These are phyloP conservation scores for Myxozyma neglecta DNA, from an alignment of 805 yeast species.

Conservation along the genomic window DNA sequence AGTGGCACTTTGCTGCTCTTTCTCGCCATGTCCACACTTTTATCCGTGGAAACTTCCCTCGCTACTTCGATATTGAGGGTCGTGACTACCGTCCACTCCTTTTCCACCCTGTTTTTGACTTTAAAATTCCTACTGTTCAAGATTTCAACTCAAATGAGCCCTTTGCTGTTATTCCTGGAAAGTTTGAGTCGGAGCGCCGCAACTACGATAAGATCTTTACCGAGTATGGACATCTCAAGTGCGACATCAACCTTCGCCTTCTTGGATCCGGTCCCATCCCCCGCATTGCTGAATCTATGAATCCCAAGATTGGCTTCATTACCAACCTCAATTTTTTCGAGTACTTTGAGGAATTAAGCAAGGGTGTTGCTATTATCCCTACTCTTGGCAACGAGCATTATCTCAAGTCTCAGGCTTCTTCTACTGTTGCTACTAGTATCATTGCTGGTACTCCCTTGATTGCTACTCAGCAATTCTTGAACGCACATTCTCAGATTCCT, in stretches of 20 bases:
- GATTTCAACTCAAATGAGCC: slow-evolving; percentile 17
- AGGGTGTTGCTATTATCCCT: slow-evolving; percentile 25
- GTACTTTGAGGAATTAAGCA: slow-evolving; percentile 21
- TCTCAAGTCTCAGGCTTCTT: slow-evolving; percentile 25
- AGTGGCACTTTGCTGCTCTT: slow-evolving; percentile 28
- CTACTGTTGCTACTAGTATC: slow-evolving; percentile 26
- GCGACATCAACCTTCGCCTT: slow-evolving; percentile 19
- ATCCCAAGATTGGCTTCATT: slow-evolving; percentile 10
- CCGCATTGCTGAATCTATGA: slow-evolving; percentile 11
- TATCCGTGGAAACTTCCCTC: slow-evolving; percentile 23
- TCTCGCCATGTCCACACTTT: slow-evolving; percentile 26
- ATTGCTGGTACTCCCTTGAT: slow-evolving; percentile 28
- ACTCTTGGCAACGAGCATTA: slow-evolving; percentile 21
- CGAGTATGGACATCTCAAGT: slow-evolving; percentile 13
- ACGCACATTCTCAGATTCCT: slow-evolving; percentile 29
- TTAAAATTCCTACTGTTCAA: background rate
- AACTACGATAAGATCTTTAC: slow-evolving; percentile 27
- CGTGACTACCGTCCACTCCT: slow-evolving; percentile 18
- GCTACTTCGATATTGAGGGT: slow-evolving; percentile 18
- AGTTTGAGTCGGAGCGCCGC: slow-evolving; percentile 29
- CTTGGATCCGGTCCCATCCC: slow-evolving; percentile 28
- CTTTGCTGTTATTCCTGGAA: slow-evolving; percentile 30
- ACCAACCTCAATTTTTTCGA: slow-evolving; percentile 21
- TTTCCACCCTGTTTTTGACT: slow-evolving; percentile 27
- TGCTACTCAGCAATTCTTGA: slow-evolving; percentile 12